These are phyloP conservation scores for Petunia axillaris DNA, from an alignment of 257 asterid genomes.

Conservation along the genomic window DNA sequence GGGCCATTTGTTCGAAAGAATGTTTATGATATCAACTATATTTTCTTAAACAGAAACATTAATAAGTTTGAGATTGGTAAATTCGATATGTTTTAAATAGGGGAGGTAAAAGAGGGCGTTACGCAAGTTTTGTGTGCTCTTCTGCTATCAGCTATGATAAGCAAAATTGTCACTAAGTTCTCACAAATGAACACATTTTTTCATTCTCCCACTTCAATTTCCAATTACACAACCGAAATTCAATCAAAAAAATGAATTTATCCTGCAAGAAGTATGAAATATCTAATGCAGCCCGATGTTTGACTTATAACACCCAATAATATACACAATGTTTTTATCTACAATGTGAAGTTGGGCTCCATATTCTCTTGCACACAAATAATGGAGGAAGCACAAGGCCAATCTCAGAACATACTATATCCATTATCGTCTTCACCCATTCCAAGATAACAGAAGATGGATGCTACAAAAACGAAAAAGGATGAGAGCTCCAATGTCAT, in stretches of 20 bases:
- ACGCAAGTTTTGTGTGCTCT: no score
- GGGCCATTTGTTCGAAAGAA: background rate
- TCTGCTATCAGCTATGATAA: background rate
- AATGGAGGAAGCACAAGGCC: background rate
- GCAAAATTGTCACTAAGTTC: background rate
- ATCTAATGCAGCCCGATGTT: background rate
- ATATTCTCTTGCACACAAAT: slow-evolving; percentile 4
- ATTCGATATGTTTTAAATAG: no score
- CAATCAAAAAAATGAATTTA: background rate
- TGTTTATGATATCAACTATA: background rate
- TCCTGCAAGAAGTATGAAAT: background rate
- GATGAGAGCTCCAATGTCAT: slow-evolving; percentile 92
- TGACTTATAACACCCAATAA: slow-evolving; percentile 12
- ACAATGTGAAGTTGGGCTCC: background rate
- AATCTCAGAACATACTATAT: slow-evolving; percentile 53
- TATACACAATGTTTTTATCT: background rate
- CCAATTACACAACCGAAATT: slow-evolving; percentile 23
- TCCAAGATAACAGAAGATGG: slow-evolving; percentile 70
- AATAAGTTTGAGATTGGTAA: background rate
- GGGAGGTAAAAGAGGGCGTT: no score
- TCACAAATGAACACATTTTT: background rate
- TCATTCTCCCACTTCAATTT: background rate
- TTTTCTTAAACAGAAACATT: background rate
- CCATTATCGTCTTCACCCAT: slow-evolving; percentile 53
- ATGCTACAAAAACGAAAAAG: slow-evolving; percentile 54